Percentiles rank a stretch among this genome's conserved stretches.
These are phyloP conservation scores for Geranium brycei DNA, from an alignment of 345 rosid genomes.

Conservation along the genomic window DNA sequence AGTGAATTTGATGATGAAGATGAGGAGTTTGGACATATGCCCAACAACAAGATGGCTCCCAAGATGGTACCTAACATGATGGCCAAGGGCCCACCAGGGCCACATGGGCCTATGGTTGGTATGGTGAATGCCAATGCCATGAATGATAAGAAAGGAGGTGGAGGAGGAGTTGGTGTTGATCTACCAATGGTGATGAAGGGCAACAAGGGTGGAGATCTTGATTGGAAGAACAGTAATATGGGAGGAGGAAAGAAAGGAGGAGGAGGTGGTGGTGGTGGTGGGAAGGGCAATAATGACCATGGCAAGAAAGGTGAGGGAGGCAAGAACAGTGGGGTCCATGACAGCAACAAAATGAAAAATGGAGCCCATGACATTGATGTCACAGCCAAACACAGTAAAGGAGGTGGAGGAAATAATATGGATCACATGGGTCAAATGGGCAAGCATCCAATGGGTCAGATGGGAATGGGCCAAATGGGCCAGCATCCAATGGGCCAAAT, in stretches of 20 bases:
- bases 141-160: constrained; percentile 7
- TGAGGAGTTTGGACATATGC: constrained; percentile 24
- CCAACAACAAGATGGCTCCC: constrained; percentile 12
- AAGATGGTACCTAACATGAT: constrained; percentile 5
- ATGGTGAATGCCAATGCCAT: not conserved
- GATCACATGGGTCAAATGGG: constrained; percentile 19
- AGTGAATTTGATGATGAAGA: constrained; percentile 41
- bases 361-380: constrained; percentile 39
- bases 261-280: constrained; percentile 26
- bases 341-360: constrained; percentile 22
- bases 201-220: constrained; percentile 13
- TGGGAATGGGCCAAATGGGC: constrained; percentile 28
- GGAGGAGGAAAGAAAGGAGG: constrained; percentile 21
- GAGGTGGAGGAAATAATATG: constrained; percentile 1
- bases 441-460: constrained; percentile 19
- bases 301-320: constrained; percentile 40
- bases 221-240: constrained; percentile 18
- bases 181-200: constrained; percentile 54
- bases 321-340: constrained; percentile 31
- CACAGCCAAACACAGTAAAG: constrained; percentile 15
- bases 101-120: constrained; percentile 19
- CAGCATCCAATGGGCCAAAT: constrained; percentile 14
- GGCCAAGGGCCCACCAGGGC: constrained; percentile 32
- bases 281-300: constrained; percentile 26
- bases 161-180: constrained; percentile 22